phyloP scores from a whole-genome alignment of 164 flowering plant species.

The Kingdonia uniflora region DNA sequence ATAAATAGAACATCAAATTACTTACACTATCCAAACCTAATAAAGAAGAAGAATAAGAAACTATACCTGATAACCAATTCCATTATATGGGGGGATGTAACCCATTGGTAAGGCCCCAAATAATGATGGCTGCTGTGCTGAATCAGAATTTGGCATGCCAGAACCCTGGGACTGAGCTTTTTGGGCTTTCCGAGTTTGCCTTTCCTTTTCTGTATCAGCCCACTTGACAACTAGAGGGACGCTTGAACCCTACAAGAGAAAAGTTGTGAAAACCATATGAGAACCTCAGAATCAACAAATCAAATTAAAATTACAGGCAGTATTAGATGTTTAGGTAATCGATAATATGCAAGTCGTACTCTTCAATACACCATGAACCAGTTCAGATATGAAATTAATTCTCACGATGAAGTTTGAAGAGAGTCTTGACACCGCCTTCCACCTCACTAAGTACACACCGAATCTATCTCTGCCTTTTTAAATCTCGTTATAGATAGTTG shows the following conservation, averaged over 20 bases:
- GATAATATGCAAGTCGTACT: background rate
- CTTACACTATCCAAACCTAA: no score
- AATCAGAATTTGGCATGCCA: slow-evolving; percentile 37
- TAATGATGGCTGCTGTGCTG: slow-evolving; percentile 64
- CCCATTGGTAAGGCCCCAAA: slow-evolving; percentile 88
- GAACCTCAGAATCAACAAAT: background rate
- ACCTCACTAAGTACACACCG: no score
- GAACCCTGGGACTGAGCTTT: slow-evolving; percentile 68
- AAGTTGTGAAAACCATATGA: no score
- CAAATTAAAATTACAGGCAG: no score
- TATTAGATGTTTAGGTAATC: background rate
- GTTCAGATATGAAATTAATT: no score
- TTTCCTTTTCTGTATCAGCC: slow-evolving; percentile 99
- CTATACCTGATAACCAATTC: slow-evolving; percentile 86
- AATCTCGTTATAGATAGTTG: no score
- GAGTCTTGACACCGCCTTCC: no score
- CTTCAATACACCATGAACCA: background rate
- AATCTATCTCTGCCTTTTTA: no score
- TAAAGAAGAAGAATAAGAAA: background rate
- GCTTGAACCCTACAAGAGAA: slow-evolving; percentile 61
- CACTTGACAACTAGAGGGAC: slow-evolving; percentile 97
- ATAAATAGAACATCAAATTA: no score
- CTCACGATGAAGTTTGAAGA: no score
- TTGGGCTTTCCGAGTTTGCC: slow-evolving; percentile 88
- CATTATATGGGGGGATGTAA: slow-evolving; percentile 73